Evolutionary conservation across 805 yeast species (phyloP).

Genomic region (Candida fluviatilis): DNA sequence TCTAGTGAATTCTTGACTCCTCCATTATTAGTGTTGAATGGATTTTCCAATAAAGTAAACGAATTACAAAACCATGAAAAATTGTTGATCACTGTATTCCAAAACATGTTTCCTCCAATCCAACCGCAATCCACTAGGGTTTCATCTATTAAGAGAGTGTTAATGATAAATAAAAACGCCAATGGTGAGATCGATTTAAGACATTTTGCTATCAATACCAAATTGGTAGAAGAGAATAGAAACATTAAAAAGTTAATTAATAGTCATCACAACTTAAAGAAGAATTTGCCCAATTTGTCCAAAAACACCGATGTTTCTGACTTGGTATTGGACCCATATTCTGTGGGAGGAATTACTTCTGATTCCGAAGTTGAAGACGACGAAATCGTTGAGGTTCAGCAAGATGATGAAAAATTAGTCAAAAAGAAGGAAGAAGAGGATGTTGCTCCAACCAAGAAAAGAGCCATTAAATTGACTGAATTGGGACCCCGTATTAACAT

Average conservation of each 20-base stretch:
- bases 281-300: conserved; percentile 66
- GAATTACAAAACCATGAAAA: conserved; percentile 71
- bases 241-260: conserved; percentile 68
- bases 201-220: conserved; percentile 86
- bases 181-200: conserved; percentile 76
- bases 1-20: conserved; percentile 65
- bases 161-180: conserved; percentile 71
- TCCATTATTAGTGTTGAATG: conserved; percentile 88
- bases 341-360: conserved; percentile 75
- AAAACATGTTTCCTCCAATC: conserved; percentile 93
- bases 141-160: conserved; percentile 72
- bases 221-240: conserved; percentile 71
- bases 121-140: conserved; percentile 80
- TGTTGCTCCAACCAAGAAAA: conserved; percentile 42
- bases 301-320: conserved; percentile 75
- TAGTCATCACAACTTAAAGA: conserved; percentile 56
- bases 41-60: conserved; percentile 64
- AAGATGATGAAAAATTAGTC: conserved; percentile 15
- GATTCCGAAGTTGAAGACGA: conserved; percentile 96
- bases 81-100: conserved; percentile 82
- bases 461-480: conserved; percentile 89
- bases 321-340: conserved; percentile 75
- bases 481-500: conserved; percentile 86
- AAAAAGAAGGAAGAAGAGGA: conserved; percentile 18
- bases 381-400: conserved; percentile 60